A percentile compares a stretch with the other conserved stretches of the same genome.
Conservation (phyloP, 495 filamentous ascomycete species). For the Penicillium cinerascens region DNA sequence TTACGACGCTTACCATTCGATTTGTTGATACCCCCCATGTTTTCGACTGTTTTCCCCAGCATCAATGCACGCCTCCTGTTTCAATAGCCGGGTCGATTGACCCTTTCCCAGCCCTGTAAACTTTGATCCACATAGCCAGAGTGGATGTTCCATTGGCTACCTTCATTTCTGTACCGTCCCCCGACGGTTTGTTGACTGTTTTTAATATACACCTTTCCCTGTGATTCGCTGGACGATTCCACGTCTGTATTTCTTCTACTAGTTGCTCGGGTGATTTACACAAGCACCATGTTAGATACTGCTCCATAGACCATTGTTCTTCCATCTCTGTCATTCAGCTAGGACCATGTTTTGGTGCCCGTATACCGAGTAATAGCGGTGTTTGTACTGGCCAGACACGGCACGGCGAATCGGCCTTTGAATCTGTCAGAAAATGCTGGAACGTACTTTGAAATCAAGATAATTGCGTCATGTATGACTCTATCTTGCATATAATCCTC, state of each 20-base stretch:
- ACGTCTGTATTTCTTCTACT: background rate
- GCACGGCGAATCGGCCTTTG: background rate
- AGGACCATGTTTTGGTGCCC: background rate
- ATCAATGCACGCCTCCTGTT: slow-evolving; percentile 18
- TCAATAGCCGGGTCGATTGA: slow-evolving; percentile 7
- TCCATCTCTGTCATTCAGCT: background rate
- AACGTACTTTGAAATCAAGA: background rate
- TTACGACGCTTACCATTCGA: slow-evolving; percentile 11
- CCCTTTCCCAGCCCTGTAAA: slow-evolving; percentile 1
- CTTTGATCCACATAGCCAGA: slow-evolving; percentile 22
- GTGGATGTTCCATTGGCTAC: background rate
- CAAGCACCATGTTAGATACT: background rate
- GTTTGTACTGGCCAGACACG: background rate
- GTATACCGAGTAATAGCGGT: background rate
- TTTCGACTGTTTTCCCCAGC: slow-evolving; percentile 16
- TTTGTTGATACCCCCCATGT: slow-evolving; percentile 46
- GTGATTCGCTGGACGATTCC: background rate
- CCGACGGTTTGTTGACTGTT: background rate
- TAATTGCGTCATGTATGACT: background rate
- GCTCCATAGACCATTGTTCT: background rate
- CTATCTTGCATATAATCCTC: background rate
- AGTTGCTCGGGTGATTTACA: background rate
- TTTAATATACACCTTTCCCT: background rate
- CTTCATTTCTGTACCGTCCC: background rate
- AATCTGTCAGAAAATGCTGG: background rate